Evolutionary conservation across 129 eudicot species (phyloP).

Genomic region (Pseudognaphalium luteoalbum): DNA sequence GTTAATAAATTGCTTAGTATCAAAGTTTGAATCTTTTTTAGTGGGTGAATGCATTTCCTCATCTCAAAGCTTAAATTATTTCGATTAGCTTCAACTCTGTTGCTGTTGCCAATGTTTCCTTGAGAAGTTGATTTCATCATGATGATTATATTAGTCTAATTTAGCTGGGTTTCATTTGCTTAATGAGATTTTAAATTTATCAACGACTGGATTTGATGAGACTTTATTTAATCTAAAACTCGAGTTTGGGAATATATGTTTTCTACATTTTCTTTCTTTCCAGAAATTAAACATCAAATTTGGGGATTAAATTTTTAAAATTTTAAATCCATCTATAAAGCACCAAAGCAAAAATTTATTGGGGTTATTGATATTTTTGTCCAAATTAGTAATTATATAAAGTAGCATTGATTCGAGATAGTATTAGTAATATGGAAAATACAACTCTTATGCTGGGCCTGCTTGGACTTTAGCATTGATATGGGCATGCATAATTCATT

Average conservation of each 20-base stretch:
- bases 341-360: constrained; percentile 17
- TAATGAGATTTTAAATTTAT: constrained; percentile 16
- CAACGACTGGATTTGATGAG: constrained; percentile 11
- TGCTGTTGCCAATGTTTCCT: constrained; percentile 1
- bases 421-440: too few species aligned
- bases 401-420: too few species aligned
- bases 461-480: too few species aligned
- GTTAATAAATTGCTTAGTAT: constrained; percentile 15
- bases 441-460: too few species aligned
- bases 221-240: not conserved
- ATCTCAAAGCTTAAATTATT: constrained; percentile 4
- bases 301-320: not conserved
- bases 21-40: constrained; percentile 18
- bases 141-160: constrained; percentile 12
- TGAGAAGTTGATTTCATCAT: constrained; percentile 2
- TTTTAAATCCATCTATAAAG: not conserved
- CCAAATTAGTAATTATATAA: not conserved
- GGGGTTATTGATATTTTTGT: not conserved
- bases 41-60: not conserved
- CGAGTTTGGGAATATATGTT: constrained; percentile 1
- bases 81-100: constrained; percentile 11
- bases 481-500: too few species aligned
- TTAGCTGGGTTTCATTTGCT: constrained; percentile 20
- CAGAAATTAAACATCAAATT: not conserved
- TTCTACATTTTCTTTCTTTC: too few species aligned